Base-by-base conservation (phyloP, 352 stramenopile genomes). In the Peronosclerospora sorghi region DNA sequence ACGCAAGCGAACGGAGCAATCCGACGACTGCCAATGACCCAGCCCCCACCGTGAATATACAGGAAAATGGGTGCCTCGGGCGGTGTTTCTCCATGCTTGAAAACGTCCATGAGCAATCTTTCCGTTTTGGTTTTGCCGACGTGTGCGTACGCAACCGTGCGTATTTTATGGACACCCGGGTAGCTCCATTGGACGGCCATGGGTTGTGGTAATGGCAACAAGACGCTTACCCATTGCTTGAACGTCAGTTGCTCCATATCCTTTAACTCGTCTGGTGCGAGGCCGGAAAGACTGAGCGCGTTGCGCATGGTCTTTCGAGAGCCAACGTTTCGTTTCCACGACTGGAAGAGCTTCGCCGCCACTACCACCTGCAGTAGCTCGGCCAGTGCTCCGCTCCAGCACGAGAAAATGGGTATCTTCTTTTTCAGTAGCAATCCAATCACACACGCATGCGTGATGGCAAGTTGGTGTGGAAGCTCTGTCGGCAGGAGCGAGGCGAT, bases 41-140 rank as follows among this genome's bases (percentile, higher is more conserved):
- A 85, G 1, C 73, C 73, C 23, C 73, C 73, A 30, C 73, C 73
- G 32, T 85, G 73, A 35, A 85, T 64, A 40, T 81, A 85, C 14
- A 85, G 37, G 29, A 85, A 74, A 23, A 85, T 68, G 0, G 73
- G 73, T 7, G 73, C 69, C 30, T 78, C 73, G n/a, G 51, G 19
- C 14, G 57, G 55, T 26, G 52, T 40, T 26, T 66, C 45, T 17
- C 32, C 39, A 46, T 75, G 61, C 35, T 60, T 67, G 48, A 80
- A 85, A 18, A 85, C 62, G 49, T 85, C 72, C 73, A 85, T 85
- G 27, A 67, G 49, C 47, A 85, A 34, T 28, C 64, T 55, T 5
- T 36, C 62, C 9, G 63, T 73, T 42, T 62, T 68, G 26, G 56
- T 73, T 58, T 65, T 71, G 30, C 72, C 72, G 28, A 84, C 69